Evolutionary conservation across 495 filamentous ascomycete species (phyloP), one percentile per base, ranked within the genome.

Genomic region (Hyaloscypha finlandica): DNA sequence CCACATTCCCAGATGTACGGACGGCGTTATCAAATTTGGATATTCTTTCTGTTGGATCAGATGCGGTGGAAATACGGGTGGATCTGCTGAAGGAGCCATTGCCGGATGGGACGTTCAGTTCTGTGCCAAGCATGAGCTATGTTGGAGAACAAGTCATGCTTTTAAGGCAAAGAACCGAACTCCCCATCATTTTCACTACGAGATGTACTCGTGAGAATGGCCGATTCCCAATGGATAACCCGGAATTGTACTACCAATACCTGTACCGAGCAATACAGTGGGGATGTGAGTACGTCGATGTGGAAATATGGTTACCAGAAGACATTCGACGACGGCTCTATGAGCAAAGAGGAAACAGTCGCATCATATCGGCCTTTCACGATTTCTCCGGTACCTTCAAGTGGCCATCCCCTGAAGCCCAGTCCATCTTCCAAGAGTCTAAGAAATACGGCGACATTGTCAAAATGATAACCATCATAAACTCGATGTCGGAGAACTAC

Each of bases 211-310:
- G 81, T 14, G 91, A 95, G 73, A 93, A 93, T 73, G 92, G 91
- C 25, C 85, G 87, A 20, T 95, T 94, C 66, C 91, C 92, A 2
- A 92, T 92, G 88, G 89, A 91, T 53, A 84, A 93, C 68, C 90
- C 90, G 19, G 76, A 79, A 8, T 69, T 93, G 48, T 93, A 88
- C 76, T 91, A 89, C 76, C 83, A 88, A 60, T 93, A 94, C 73
- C 84, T 95, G 1, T 88, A 85, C 59, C 84, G 90, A 19, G 92
- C 90, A 0, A 89, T 94, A 57, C 89, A 92, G 67, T 94, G 91
- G 91, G 92, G 92, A 3, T 90, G 91, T 39, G 91, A 94, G 74
- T 95, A 94, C 74, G 88, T 95, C 56, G 92, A 95, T 68, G 90
- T 95, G 16, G 92, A 95, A 75, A 75, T 94, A 57, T 93, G 91